Conservation (phyloP, 768 basidiomycete genomes). For the Phaeotremella fagi region DNA sequence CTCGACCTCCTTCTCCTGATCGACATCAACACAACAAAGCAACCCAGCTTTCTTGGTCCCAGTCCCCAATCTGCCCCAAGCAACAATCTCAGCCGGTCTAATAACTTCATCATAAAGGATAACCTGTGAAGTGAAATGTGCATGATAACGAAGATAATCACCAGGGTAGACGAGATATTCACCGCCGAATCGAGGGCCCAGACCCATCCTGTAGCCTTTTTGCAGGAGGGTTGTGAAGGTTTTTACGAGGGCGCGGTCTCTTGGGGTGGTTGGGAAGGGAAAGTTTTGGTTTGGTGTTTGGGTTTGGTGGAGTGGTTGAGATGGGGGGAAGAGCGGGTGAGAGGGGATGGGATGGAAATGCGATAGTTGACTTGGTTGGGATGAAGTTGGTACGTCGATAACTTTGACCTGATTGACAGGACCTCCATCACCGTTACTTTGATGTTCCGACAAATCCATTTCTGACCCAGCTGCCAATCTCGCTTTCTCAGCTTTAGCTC, state of each 20-base stretch:
- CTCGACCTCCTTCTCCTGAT: constrained; percentile 55
- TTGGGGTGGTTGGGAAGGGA: constrained; percentile 21
- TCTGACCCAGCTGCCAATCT: neutral
- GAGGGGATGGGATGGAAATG: constrained; percentile 32
- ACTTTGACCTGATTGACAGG: neutral
- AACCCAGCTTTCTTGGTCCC: constrained; percentile 96
- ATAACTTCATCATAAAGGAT: constrained; percentile 58
- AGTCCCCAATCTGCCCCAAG: constrained; percentile 90
- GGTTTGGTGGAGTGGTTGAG: constrained; percentile 6
- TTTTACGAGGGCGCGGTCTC: constrained; percentile 20
- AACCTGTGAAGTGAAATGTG: constrained; percentile 86
- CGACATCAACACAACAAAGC: constrained; percentile 76
- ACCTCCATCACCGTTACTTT: neutral
- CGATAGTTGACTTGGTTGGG: neutral
- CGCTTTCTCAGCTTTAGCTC: constrained; percentile 34
- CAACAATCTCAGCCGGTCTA: constrained; percentile 87
- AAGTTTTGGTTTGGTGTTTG: constrained; percentile 24
- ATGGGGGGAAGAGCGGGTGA: constrained; percentile 20
- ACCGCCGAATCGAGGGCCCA: constrained; percentile 69
- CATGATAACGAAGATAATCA: constrained; percentile 91
- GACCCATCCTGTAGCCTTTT: constrained; percentile 26
- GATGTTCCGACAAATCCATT: neutral
- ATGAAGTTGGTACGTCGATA: neutral
- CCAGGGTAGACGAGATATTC: constrained; percentile 97
- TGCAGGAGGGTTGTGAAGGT: constrained; percentile 20